Base-by-base conservation (phyloP, 139 green algal species). In the Dunaliella primolecta region DNA sequence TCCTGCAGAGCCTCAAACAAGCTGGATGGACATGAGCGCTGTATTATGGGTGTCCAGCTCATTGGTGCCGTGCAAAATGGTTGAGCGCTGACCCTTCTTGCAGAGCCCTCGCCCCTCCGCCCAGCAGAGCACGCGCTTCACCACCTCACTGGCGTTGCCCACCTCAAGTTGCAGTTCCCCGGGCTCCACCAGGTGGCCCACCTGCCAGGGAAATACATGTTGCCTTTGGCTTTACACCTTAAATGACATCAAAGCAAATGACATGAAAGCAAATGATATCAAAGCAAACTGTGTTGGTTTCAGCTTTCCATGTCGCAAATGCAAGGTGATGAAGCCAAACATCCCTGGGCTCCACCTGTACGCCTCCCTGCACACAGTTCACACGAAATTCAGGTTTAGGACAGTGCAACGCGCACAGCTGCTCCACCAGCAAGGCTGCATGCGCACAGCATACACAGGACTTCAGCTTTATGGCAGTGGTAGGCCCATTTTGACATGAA, bases 41-140 rank as follows among this genome's bases (percentile, higher is more conserved):
- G 82, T 77, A 1, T 76, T 81, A 15, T 84, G 38, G 0, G 85
- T 78, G 85, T 89, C 83, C 24, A 84, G 31, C 24, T 56, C 29
- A 32, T 75, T 37, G 36, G 64, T 81, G 79, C 86, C 86, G 78
- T 89, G 86, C 77, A 89, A 57, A 1, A 89, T 37, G 1, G 46
- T 46, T 0, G 86, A 29, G 34, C 82, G 38, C 36, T 64, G 56
- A 29, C 70, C 82, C 21, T 29, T 27, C 2, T 35, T 34, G 36
- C 35, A 46, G 0, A 89, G 31, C 27, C 78, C 78, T 75, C 27
- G 64, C 1, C 32, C 24, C 1, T 38, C 2, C 35, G 82, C 86
- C 81, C 70, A 87, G 24, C n/a, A 37, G 3, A 84, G 25, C 3
- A 83, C 82, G 24, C 78, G 72, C 27, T 24, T 38, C 30, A 89